A percentile compares a stretch with the other conserved stretches of the same genome.
Conservation (phyloP, 208 protist genomes). For the Acanthamoeba healyi region DNA sequence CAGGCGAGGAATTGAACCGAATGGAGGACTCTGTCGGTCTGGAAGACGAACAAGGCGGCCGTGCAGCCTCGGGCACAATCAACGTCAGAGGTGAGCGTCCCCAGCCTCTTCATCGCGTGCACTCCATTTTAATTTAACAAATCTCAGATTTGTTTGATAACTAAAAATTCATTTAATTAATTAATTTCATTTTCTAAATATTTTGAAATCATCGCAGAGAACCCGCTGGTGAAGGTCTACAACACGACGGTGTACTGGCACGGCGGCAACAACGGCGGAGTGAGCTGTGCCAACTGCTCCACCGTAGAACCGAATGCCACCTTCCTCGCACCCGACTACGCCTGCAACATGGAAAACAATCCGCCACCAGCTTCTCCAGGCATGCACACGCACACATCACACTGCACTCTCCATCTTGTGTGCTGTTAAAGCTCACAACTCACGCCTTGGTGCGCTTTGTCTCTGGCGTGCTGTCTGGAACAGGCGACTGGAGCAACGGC, state of each 20-base stretch:
- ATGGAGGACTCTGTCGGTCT: background rate
- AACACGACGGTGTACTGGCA: slow-evolving; percentile 46
- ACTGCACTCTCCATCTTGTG: background rate
- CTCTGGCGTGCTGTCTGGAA: background rate
- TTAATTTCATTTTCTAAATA: too few species aligned
- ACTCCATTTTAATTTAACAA: too few species aligned
- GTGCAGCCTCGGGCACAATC: background rate
- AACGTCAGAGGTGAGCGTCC: background rate
- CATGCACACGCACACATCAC: background rate
- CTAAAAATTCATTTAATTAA: too few species aligned
- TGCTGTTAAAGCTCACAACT: background rate
- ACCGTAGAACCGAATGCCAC: background rate
- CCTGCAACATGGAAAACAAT: slow-evolving; percentile 40
- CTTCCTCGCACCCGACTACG: slow-evolving; percentile 27
- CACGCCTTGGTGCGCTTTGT: background rate
- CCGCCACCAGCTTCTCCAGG: background rate
- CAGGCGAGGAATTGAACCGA: background rate
- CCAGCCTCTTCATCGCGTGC: too few species aligned
- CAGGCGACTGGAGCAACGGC: slow-evolving; percentile 66
- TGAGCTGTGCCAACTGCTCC: background rate
- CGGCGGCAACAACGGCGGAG: background rate
- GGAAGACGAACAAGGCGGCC: background rate
- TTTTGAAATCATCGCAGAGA: slow-evolving; percentile 36
- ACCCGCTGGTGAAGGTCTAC: slow-evolving; percentile 28
- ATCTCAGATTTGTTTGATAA: too few species aligned